These are phyloP conservation scores for Firmiana major DNA, from an alignment of 345 rosid species.

Conservation along the genomic window DNA sequence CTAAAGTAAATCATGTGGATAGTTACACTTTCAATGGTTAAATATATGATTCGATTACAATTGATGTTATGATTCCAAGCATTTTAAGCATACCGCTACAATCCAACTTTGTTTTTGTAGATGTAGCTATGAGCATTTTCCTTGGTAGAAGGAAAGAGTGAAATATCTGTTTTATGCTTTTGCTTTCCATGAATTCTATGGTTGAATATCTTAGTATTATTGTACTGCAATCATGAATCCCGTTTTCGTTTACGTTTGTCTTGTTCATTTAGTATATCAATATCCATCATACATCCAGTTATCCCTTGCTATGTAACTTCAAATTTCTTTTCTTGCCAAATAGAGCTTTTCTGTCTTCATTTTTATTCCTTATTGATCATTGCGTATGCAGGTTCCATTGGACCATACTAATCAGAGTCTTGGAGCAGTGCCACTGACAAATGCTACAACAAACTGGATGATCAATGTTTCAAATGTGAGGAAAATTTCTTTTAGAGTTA, in stretches of 20 bases:
- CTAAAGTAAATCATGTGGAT: too few relatives aligned
- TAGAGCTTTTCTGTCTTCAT: not conserved
- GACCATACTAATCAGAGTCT: slow-evolving; percentile 13
- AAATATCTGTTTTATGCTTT: too few relatives aligned
- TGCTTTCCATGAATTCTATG: too few relatives aligned
- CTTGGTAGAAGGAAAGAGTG: too few relatives aligned
- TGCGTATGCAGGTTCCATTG: slow-evolving; percentile 14
- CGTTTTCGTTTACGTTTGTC: not conserved
- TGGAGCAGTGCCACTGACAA: slow-evolving; percentile 21
- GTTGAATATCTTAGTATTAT: too few relatives aligned
- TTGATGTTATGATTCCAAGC: too few relatives aligned
- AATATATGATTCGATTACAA: too few relatives aligned
- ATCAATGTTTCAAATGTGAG: slow-evolving; percentile 34
- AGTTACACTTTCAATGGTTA: too few relatives aligned
- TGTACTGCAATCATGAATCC: not conserved
- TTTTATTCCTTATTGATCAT: slow-evolving; percentile 6
- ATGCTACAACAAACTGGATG: slow-evolving; percentile 19
- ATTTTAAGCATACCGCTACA: too few relatives aligned
- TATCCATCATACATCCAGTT: not conserved
- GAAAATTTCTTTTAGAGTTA: not conserved
- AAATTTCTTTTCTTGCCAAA: not conserved
- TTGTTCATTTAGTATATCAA: not conserved
- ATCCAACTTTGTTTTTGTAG: too few relatives aligned
- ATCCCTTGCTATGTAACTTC: not conserved
- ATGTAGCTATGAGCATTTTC: too few relatives aligned